Evolutionary conservation across 192 early-diverging fungal species (phyloP), one percentile per base, ranked within the genome.

Genomic region (Umbelopsis isabellina): DNA sequence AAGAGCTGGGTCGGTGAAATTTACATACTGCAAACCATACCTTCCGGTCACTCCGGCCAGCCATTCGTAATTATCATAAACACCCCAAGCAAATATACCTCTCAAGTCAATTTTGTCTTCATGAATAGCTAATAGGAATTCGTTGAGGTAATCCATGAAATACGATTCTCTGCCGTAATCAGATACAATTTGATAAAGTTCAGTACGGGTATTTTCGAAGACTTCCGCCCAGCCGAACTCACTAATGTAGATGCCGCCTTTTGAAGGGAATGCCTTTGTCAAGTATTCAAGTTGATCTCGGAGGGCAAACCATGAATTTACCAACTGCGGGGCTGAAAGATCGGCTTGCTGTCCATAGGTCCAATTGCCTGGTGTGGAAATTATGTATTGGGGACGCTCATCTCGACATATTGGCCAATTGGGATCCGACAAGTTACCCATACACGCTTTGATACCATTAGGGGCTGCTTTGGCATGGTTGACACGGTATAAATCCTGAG

Each of bases 121-220:
- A 18, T 61, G 55, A 25, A 61, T 61, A 15, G 27, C 27, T 2
- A 61, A 18, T 4, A 61, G 33, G 30, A 61, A 61, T 12, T 61
- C 33, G 13, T 37, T 61, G 27, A 61, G 33, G 5, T 61, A 61
- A 16, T 61, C 16, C 10, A 25, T 11, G 11, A 35, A 61, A 35
- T 61, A 61, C 11, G 55, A 35, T 35, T 61, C 55, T 61, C 55
- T 61, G 27, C 30, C 55, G 16, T 61, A 61, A 12, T 61, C 55
- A 12, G 55, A 61, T 18, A 35, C 18, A 35, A 61, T 61, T 35
- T 61, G 55, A 25, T 61, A 61, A 27, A 35, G 55, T 15, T 61
- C 55, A 37, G 30, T 61, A 25, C 55, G 55, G 3, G 18, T 12
- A 12, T 61, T 35, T 61, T 61, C 33, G 18, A 61, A 61, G 9